A percentile compares a stretch with the other conserved stretches of the same genome.
Conservation (phyloP, 129 eudicot species). For the Mikania micrantha region DNA sequence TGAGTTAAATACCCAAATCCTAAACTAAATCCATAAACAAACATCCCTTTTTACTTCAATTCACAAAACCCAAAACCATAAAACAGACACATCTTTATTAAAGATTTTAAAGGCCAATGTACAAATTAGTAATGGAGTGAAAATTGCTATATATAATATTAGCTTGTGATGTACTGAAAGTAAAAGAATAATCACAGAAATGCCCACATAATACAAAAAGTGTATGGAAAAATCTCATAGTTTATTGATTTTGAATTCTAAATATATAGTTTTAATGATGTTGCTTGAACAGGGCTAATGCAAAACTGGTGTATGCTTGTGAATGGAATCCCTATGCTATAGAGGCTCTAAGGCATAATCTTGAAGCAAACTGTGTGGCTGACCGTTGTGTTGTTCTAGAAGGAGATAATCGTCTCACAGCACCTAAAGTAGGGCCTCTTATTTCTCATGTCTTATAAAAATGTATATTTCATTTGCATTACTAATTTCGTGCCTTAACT, state of each 20-base stretch:
- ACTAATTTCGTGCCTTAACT: background rate
- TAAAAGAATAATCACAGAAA: background rate
- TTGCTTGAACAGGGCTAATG: conserved; percentile 59
- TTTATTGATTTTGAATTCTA: background rate
- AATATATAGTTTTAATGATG: background rate
- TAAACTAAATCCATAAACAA: no score
- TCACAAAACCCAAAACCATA: background rate
- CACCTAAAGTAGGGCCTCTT: conserved; percentile 62
- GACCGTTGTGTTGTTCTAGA: conserved; percentile 87
- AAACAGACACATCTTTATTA: background rate
- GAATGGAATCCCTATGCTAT: conserved; percentile 98
- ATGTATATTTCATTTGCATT: background rate
- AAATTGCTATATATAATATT: background rate
- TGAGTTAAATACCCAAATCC: no score
- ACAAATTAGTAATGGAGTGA: background rate
- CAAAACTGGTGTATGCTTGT: conserved; percentile 86
- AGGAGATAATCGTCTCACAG: conserved; percentile 83
- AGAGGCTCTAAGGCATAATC: conserved; percentile 81
- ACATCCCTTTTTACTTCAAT: no score
- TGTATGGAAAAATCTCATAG: background rate
- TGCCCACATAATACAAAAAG: background rate
- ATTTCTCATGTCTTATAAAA: background rate
- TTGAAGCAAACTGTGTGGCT: conserved; percentile 67
- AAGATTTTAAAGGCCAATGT: background rate
- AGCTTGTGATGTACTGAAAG: background rate